A percentile compares a stretch with the other conserved stretches of the same genome.
These are phyloP conservation scores for Phytophthora citrophthora DNA, from an alignment of 352 stramenopile species.

Conservation along the genomic window DNA sequence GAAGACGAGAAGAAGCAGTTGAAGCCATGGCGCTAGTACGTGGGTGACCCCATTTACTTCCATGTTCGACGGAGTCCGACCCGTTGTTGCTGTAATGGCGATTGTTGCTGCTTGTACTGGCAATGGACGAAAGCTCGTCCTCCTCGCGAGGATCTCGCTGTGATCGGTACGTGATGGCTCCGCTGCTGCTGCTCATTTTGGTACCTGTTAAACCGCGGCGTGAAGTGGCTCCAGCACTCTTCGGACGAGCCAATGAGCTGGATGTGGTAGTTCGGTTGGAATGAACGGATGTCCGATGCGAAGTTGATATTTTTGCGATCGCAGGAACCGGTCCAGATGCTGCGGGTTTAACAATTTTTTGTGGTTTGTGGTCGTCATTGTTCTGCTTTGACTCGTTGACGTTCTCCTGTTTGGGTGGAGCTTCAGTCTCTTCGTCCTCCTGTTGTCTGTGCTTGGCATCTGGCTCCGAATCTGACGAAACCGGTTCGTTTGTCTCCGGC, in stretches of 20 bases:
- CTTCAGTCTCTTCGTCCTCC: conserved; percentile 21
- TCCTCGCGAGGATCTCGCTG: conserved; percentile 39
- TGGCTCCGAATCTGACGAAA: conserved; percentile 39
- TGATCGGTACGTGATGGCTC: conserved; percentile 26
- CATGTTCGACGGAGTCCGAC: conserved; percentile 31
- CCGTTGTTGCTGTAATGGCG: conserved; percentile 52
- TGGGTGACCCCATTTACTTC: conserved; percentile 60
- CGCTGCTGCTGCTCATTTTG: conserved; percentile 14
- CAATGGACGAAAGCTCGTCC: conserved; percentile 32
- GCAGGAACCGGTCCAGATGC: not conserved
- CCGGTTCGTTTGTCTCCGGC: conserved; percentile 47
- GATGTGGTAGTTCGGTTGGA: conserved; percentile 9
- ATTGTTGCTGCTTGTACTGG: conserved; percentile 36
- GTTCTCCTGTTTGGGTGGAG: conserved; percentile 10
- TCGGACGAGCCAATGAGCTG: conserved; percentile 49
- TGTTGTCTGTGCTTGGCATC: conserved; percentile 31
- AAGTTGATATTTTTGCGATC: conserved; percentile 2
- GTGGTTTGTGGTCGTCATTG: conserved; percentile 43
- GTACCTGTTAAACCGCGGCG: conserved; percentile 20
- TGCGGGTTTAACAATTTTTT: conserved; percentile 29
- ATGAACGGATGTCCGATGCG: conserved; percentile 25
- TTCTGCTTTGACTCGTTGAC: conserved; percentile 19
- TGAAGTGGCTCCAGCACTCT: conserved; percentile 43
- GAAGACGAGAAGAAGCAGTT: conserved; percentile 38
- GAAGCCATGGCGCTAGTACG: conserved; percentile 34